phyloP scores from a whole-genome alignment of 306 rosid species.

The Rubus parviflorus region DNA sequence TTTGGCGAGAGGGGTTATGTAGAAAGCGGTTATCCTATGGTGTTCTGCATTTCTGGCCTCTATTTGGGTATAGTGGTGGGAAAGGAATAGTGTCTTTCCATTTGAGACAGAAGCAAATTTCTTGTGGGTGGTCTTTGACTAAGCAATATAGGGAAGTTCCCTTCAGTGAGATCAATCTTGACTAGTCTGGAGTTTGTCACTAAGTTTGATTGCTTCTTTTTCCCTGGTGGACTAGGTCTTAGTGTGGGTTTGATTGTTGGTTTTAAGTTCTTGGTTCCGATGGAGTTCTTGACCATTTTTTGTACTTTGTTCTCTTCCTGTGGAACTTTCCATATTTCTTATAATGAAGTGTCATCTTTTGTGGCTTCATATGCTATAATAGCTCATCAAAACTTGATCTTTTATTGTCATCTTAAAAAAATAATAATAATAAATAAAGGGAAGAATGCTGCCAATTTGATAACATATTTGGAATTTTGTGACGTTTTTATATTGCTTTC shows the following conservation, averaged over 20 bases:
- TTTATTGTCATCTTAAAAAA: no score
- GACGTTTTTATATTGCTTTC: not conserved
- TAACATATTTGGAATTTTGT: slow-evolving; percentile 1
- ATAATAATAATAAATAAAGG: no score
- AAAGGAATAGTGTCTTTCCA: not conserved
- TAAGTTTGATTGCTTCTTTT: not conserved
- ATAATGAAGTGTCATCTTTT: not conserved
- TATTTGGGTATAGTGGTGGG: not conserved
- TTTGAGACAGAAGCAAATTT: not conserved
- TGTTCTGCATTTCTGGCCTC: slow-evolving; percentile 1
- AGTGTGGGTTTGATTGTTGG: not conserved
- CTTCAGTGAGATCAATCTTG: not conserved
- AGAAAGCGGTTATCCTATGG: not conserved
- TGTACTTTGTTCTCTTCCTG: not conserved
- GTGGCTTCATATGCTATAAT: not conserved
- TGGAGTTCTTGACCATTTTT: not conserved
- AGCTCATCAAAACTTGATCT: not conserved
- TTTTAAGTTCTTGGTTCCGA: not conserved
- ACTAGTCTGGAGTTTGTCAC: not conserved
- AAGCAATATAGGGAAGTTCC: not conserved
- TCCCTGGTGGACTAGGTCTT: not conserved
- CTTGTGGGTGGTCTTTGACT: not conserved
- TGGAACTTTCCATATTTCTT: not conserved
- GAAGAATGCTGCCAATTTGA: not conserved
- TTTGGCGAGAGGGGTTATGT: not conserved